Evolutionary conservation across 2,329 filamentous ascomycete species (phyloP), one percentile per base, ranked within the genome.

Genomic region (Aspergillus tamarii): DNA sequence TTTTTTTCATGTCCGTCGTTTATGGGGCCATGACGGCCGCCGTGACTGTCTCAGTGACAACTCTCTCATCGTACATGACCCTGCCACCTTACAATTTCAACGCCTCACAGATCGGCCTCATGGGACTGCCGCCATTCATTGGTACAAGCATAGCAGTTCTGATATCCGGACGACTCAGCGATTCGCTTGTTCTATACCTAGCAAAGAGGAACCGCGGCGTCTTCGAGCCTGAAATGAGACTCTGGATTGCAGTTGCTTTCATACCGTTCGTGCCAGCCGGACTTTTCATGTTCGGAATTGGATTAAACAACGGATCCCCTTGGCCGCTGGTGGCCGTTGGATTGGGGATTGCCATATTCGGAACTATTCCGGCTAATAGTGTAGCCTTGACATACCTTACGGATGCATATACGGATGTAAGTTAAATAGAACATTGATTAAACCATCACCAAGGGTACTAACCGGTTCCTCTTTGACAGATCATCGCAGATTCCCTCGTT

Each of bases 401-500:
- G 5, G 46, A 50, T 50, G 46, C 46, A 30, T 50, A 50, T 30
- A 30, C 46, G 26, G 46, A 50, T 30, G 46, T 50, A 50, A 30
- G 23, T 9, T n/a, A 2, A 2, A 28, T 19, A 4, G 4, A 4
- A 4, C 4, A 19, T 28, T 7, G 2, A 16, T 30, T 30, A 4
- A 30, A 30, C 7, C 0, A 30, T 3, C 2, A 11, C 5, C 30
- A 6, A 5, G 8, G 1, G 14, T 14, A 23, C 46, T 50, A 5
- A 50, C 46, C 2, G 3, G 26, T 4, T 41, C 7, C 19, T 26
- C 45, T 66, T 32, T 1, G 53, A 59, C 64, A 84, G 75, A 80
- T 84, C 39, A 75, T 84, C 54, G 82, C 78, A 5, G 82, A 84
- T 62, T 77, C 81, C 0, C 71, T 84, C 21, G 80, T 83, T 10